These are phyloP conservation scores for Penicillium sp. DNA, from an alignment of 2,329 filamentous ascomycete species.

Conservation along the genomic window DNA sequence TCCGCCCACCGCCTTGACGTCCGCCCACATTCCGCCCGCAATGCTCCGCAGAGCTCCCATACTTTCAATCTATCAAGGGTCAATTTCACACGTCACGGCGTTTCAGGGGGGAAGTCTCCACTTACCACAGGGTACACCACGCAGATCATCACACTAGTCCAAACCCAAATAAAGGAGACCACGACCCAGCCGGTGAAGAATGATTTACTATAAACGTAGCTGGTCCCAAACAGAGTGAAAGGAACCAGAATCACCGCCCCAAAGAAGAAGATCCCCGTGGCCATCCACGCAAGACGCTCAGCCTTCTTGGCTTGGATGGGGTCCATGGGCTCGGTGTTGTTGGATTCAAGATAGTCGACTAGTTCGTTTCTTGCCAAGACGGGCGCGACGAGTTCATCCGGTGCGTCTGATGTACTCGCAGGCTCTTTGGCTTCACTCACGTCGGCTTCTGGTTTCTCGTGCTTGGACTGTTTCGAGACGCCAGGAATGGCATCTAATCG, in stretches of 20 bases:
- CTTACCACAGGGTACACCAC: constrained; percentile 39
- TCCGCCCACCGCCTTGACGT: constrained; percentile 10
- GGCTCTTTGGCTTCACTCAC: neutral
- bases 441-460: neutral
- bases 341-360: constrained; percentile 42
- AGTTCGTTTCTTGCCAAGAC: constrained; percentile 37
- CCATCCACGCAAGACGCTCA: constrained; percentile 37
- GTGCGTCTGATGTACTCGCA: neutral
- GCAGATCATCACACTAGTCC: constrained; percentile 38
- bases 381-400: neutral
- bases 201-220: constrained; percentile 35
- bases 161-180: constrained; percentile 44
- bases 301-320: constrained; percentile 36
- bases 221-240: constrained; percentile 40
- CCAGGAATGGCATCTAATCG: neutral
- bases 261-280: constrained; percentile 36
- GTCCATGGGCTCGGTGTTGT: constrained; percentile 45
- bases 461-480: neutral
- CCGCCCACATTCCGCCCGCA: constrained; percentile 16
- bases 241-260: constrained; percentile 41
- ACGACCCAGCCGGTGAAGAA: constrained; percentile 43
- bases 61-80: constrained; percentile 30
- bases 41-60: constrained; percentile 31
- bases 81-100: neutral
- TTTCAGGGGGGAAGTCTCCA: neutral